Percentiles rank a stretch among this genome's conserved stretches.
Evolutionary conservation across 2,329 filamentous ascomycete genomes (phyloP).

Genomic region (Alternaria arbusti): DNA sequence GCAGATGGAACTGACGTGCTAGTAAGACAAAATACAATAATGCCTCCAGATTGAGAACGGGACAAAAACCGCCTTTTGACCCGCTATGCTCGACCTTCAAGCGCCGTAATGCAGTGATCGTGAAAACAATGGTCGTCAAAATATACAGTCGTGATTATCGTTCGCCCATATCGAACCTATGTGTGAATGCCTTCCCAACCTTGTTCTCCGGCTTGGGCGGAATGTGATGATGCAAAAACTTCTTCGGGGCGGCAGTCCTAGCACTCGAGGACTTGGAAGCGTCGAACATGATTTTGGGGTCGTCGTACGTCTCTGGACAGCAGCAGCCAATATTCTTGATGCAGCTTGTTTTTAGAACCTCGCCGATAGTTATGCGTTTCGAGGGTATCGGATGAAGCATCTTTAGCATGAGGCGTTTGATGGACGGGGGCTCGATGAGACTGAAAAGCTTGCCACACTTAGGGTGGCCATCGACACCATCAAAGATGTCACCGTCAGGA

Average conservation of each 20-base stretch:
- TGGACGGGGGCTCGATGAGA: slow-evolving; percentile 67
- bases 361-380: slow-evolving; percentile 71
- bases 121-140: slow-evolving; percentile 1
- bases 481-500: slow-evolving; percentile 57
- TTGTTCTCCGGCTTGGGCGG: slow-evolving; percentile 50
- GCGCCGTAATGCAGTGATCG: slow-evolving; percentile 3
- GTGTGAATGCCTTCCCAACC: slow-evolving; percentile 42
- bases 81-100: background rate
- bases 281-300: slow-evolving; percentile 66
- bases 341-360: slow-evolving; percentile 74
- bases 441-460: slow-evolving; percentile 69
- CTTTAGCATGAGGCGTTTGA: slow-evolving; percentile 74
- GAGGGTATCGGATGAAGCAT: slow-evolving; percentile 83
- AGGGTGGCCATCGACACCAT: slow-evolving; percentile 66
- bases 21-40: background rate
- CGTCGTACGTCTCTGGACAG: slow-evolving; percentile 72
- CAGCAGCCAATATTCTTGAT: slow-evolving; percentile 80
- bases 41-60: background rate
- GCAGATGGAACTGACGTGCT: slow-evolving; percentile 1
- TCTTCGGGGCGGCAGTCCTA: slow-evolving; percentile 49
- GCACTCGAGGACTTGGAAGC: slow-evolving; percentile 53
- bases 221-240: slow-evolving; percentile 52
- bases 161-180: slow-evolving; percentile 51
- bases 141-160: slow-evolving; percentile 22
- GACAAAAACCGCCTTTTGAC: background rate